Evolutionary conservation across 352 stramenopile genomes (phyloP), one percentile per base, ranked within the genome.

Genomic region (Phytophthora lateralis): DNA sequence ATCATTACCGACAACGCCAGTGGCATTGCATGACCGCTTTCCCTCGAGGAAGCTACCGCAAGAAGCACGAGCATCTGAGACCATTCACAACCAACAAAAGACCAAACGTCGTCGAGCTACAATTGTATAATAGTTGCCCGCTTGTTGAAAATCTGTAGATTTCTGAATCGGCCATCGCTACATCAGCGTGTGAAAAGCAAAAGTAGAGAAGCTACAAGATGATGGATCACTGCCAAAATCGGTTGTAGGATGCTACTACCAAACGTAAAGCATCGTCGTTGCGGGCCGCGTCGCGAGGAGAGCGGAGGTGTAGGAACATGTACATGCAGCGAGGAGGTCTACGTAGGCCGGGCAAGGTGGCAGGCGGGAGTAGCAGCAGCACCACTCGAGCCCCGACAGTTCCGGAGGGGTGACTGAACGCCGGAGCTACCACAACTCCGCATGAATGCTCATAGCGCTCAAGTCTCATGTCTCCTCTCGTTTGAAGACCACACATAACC

Each of bases 181-280:
- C 4, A 42, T 21, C 37, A 42, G 26, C n/a, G 21, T 44, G 26
- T 54, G 42, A 55, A 56, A 62, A 56, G 55, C 34, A 56, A 58
- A 47, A 55, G 29, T 55, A 63, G 20, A 61, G 27, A 44, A 46
- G 46, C 68, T 76, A 71, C 63, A 73, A 67, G 68, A 73, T 68
- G 53, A 64, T 57, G 67, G 58, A 62, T 52, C 63, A 76, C 41
- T 71, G 63, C 63, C 68, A 73, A 63, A 60, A 67, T 76, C 68
- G 49, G 54, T 68, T 73, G 68, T 76, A 76, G 68, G 63, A 73
- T 76, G 68, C 68, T 76, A 54, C 58, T 76, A 76, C 63, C 68
- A 57, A 73, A 73, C 63, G 68, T 76, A 76, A 73, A 71, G 68
- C 63, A 73, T 73, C 68, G 67, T 75, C 67, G 68, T 73, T 73